phyloP scores from a whole-genome alignment of 345 rosid genomes.

The Aquilaria malaccensis region DNA sequence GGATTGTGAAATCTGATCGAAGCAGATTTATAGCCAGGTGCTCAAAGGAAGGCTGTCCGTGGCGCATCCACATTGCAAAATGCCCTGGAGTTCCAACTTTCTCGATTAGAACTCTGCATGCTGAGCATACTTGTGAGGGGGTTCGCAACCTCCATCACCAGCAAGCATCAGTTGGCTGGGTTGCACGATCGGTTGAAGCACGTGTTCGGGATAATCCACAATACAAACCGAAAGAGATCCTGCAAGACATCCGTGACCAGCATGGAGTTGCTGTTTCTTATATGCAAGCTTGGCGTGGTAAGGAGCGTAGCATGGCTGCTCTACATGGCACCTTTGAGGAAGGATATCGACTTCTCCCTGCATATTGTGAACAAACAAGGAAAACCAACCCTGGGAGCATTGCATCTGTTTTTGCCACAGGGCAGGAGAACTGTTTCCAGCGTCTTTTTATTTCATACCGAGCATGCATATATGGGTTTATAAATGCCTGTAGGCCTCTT shows the following conservation, averaged over 20 bases:
- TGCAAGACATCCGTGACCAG: slow-evolving; percentile 89
- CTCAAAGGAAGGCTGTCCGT: slow-evolving; percentile 98
- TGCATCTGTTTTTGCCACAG: slow-evolving; percentile 80
- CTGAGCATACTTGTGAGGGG: slow-evolving; percentile 96
- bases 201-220: slow-evolving; percentile 94
- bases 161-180: slow-evolving; percentile 99
- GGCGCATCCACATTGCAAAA: slow-evolving; percentile 99
- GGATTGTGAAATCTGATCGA: slow-evolving; percentile 96
- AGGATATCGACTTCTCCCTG: slow-evolving; percentile 87
- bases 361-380: slow-evolving; percentile 84
- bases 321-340: slow-evolving; percentile 99
- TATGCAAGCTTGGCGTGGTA: slow-evolving; percentile 99
- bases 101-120: slow-evolving; percentile 79
- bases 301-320: slow-evolving; percentile 99
- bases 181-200: slow-evolving; percentile 94
- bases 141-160: slow-evolving; percentile 90
- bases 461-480: slow-evolving; percentile 87
- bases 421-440: slow-evolving; percentile 92
- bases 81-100: slow-evolving; percentile 91
- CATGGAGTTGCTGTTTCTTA: slow-evolving; percentile 99
- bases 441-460: slow-evolving; percentile 83
- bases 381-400: slow-evolving; percentile 81
- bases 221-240: slow-evolving; percentile 89
- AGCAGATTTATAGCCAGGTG: slow-evolving; percentile 98
- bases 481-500: slow-evolving; percentile 91